A percentile compares a stretch with the other conserved stretches of the same genome.
These are phyloP conservation scores for Penicillium sp. DNA, from an alignment of 2,329 filamentous ascomycete genomes.

Conservation along the genomic window DNA sequence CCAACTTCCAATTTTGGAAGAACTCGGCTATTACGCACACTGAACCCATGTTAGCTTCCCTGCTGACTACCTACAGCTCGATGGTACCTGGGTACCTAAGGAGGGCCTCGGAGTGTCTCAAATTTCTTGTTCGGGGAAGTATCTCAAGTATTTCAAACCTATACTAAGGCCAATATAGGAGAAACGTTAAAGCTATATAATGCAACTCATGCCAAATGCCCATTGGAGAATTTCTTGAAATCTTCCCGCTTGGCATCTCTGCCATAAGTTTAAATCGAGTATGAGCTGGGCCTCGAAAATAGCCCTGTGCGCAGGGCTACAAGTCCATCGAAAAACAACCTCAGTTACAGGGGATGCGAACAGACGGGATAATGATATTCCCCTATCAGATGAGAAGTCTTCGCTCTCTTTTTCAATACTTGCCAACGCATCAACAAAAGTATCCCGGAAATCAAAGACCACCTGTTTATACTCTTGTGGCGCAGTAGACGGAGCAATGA, in stretches of 20 bases:
- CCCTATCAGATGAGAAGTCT: background rate
- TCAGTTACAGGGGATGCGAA: background rate
- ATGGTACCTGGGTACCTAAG: no score
- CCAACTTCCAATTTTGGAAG: no score
- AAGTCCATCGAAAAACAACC: background rate
- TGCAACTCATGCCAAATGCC: background rate
- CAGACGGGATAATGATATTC: background rate
- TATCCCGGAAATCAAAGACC: background rate
- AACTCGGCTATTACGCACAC: no score
- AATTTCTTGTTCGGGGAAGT: no score
- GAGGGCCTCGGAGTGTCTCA: no score
- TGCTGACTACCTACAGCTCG: no score
- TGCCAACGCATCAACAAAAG: background rate
- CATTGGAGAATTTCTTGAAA: background rate
- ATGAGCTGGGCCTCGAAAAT: background rate
- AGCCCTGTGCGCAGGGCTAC: background rate
- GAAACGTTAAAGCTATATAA: background rate
- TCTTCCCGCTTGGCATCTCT: background rate
- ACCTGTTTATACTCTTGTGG: background rate
- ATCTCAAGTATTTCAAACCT: no score
- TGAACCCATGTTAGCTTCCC: no score
- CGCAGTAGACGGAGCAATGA: background rate
- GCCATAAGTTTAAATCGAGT: background rate
- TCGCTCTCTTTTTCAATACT: background rate
- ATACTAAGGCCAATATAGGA: no score